Conservation (phyloP, 768 basidiomycete species). For the Russula lepida region DNA sequence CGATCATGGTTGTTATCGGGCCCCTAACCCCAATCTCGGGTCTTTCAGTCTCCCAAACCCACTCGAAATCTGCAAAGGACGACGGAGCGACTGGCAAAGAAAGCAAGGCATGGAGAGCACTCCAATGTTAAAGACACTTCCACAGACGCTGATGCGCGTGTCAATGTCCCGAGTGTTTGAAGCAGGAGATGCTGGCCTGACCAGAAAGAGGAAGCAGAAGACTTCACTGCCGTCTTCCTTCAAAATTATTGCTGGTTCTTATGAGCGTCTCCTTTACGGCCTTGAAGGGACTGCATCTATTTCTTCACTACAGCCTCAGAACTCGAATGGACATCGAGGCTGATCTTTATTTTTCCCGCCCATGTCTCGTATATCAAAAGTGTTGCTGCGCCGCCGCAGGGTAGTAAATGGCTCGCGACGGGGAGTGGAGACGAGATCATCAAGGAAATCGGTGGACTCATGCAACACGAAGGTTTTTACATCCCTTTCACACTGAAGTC, state of each 20-base stretch:
- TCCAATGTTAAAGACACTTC: constrained; percentile 20
- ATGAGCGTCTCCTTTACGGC: constrained; percentile 94
- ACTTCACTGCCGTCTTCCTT: constrained; percentile 49
- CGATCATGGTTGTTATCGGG: no score
- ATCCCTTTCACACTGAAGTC: not conserved
- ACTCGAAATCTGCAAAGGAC: not conserved
- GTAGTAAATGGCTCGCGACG: constrained; percentile 94
- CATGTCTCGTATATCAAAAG: constrained; percentile 91
- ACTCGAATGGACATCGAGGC: constrained; percentile 43
- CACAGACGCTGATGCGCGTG: not conserved
- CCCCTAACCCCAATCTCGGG: constrained; percentile 20
- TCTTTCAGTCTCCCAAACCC: constrained; percentile 14
- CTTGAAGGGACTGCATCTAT: constrained; percentile 54
- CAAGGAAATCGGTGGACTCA: constrained; percentile 91
- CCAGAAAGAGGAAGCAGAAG: not conserved
- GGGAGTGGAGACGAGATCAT: constrained; percentile 95
- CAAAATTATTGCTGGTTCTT: constrained; percentile 86
- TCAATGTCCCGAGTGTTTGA: constrained; percentile 21
- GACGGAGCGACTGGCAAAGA: constrained; percentile 12
- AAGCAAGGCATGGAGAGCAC: constrained; percentile 1
- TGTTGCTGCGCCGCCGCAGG: constrained; percentile 77
- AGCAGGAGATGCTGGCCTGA: constrained; percentile 25
- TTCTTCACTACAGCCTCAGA: constrained; percentile 23
- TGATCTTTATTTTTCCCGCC: constrained; percentile 94
- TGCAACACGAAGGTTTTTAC: constrained; percentile 83